Evolutionary conservation across 805 yeast genomes (phyloP), one percentile per base, ranked within the genome.

Genomic region (Ogataea ganodermae): DNA sequence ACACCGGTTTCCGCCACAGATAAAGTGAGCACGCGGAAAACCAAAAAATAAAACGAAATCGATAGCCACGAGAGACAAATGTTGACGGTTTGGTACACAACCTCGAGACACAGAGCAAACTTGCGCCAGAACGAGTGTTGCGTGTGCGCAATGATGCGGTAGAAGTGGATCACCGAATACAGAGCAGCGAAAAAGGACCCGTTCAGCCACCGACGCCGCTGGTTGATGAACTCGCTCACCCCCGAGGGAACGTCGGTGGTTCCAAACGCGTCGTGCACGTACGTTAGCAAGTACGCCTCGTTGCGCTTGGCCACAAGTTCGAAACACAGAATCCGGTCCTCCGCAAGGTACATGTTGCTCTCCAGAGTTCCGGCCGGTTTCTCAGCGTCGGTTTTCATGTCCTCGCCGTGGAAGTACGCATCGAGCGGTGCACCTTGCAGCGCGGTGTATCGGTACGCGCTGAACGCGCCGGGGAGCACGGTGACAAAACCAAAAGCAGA

Each of bases 181-280:
- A 90, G 75, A 9, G 96, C 94, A 0, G 98, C 97, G 69, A 92
- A 92, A 63, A 92, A 86, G 0, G 98, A 90, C 46, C 98, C 98
- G 66, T 92, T 92, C 54, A 92, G 79, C 98, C 98, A 92, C 69
- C 98, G 81, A 63, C 98, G 79, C 70, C 97, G 80, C 68, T 92
- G 97, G 50, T 90, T 76, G 35, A 92, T 82, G 55, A 91, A 84
- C 65, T 91, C 97, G n/a, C 90, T 81, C 32, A 92, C 79, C 27
- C 79, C 72, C 48, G 88, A 92, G 4, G 98, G 98, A 35, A 91
- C 97, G 76, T 92, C 98, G 5, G 98, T 92, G 56, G 89, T 91
- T 1, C 96, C 98, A 58, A 79, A 81, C 4, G 97, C 92, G 56
- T 84, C 80, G 65, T 89, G 85, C 58, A 91, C 96, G 59, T 90